These are phyloP conservation scores for Diaporthe destruens DNA, from an alignment of 2,329 filamentous ascomycete species.

Conservation along the genomic window DNA sequence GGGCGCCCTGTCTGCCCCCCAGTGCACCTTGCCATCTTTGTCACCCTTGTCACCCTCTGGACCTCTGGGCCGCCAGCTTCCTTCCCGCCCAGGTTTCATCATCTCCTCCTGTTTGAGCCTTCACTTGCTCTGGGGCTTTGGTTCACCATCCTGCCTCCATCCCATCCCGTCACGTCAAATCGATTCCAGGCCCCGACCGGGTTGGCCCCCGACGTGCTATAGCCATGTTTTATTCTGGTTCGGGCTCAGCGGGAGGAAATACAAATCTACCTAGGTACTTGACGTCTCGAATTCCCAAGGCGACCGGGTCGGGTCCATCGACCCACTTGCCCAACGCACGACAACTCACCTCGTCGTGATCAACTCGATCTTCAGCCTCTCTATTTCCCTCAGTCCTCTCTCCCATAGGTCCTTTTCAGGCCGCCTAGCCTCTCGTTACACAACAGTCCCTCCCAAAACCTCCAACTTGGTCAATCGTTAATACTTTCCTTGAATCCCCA, in stretches of 20 bases:
- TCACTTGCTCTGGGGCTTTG: conserved; percentile 25
- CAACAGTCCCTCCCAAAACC: conserved; percentile 7
- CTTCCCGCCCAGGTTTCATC: conserved; percentile 38
- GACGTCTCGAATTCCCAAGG: conserved; percentile 11
- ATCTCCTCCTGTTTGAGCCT: conserved; percentile 36
- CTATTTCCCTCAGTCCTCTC: conserved; percentile 21
- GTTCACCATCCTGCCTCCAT: conserved; percentile 11
- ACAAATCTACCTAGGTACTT: conserved; percentile 24
- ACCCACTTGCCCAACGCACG: conserved; percentile 35
- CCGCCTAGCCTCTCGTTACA: conserved; percentile 37
- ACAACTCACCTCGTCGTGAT: conserved; percentile 31
- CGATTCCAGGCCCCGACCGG: conserved; percentile 28
- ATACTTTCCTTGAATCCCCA: conserved; percentile 21
- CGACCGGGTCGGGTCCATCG: neutral
- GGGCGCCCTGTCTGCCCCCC: too few relatives aligned
- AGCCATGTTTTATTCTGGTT: conserved; percentile 39
- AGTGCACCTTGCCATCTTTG: conserved; percentile 29
- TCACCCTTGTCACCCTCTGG: conserved; percentile 27
- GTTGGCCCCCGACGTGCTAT: conserved; percentile 35
- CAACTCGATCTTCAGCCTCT: conserved; percentile 30
- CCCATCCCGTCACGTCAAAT: conserved; percentile 21
- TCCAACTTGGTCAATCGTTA: conserved; percentile 35
- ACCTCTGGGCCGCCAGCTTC: conserved; percentile 14
- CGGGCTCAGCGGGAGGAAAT: conserved; percentile 35
- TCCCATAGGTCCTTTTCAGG: conserved; percentile 29